A percentile compares a stretch with the other conserved stretches of the same genome.
These are phyloP conservation scores for Cladosporium oxysporum DNA, from an alignment of 2,329 filamentous ascomycete genomes.

Conservation along the genomic window DNA sequence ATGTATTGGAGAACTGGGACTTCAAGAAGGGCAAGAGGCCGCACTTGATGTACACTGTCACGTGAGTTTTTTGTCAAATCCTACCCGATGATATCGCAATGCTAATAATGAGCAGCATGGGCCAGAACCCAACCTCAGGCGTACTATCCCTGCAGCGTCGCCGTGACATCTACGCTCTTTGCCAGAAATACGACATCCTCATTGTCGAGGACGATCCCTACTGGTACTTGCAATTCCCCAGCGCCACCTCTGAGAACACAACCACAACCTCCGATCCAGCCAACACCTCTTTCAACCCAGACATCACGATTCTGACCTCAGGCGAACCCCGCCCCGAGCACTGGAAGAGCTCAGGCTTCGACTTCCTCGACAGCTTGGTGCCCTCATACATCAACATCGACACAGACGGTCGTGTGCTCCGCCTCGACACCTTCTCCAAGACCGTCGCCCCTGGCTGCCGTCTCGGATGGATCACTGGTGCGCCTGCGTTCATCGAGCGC, in stretches of 20 bases:
- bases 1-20: constrained; percentile 84
- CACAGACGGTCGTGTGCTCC: constrained; percentile 80
- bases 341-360: constrained; percentile 64
- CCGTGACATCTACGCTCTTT: constrained; percentile 77
- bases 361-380: constrained; percentile 78
- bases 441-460: constrained; percentile 87
- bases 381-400: constrained; percentile 83
- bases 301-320: constrained; percentile 40
- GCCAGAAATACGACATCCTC: constrained; percentile 81
- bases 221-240: constrained; percentile 90
- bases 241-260: constrained; percentile 53
- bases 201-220: constrained; percentile 96
- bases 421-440: constrained; percentile 92
- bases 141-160: constrained; percentile 72
- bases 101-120: constrained; percentile 58
- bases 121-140: constrained; percentile 84
- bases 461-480: constrained; percentile 85
- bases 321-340: constrained; percentile 52
- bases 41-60: constrained; percentile 86
- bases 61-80: constrained; percentile 58
- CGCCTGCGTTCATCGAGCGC: constrained; percentile 75
- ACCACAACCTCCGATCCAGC: constrained; percentile 31
- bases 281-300: constrained; percentile 35
- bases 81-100: neutral
- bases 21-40: constrained; percentile 70